phyloP scores from a whole-genome alignment of 495 filamentous ascomycete genomes.

The Neurospora sp. region DNA sequence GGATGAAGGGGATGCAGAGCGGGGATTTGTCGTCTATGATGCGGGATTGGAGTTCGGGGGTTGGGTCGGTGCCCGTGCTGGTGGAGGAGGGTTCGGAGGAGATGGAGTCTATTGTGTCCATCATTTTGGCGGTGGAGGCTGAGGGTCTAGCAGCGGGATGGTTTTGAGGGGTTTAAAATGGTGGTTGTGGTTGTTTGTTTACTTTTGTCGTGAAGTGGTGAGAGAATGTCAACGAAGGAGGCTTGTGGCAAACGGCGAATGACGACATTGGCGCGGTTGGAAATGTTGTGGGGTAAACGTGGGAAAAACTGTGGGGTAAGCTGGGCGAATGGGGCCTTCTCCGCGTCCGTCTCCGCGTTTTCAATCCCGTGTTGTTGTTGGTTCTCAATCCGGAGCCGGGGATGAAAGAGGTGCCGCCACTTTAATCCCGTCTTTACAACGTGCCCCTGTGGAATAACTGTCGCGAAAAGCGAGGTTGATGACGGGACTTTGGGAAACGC shows the following conservation, averaged over 20 bases:
- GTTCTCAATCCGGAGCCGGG: not conserved
- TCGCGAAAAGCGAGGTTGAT: not conserved
- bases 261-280: not conserved
- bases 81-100: constrained; percentile 1
- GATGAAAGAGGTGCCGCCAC: not conserved
- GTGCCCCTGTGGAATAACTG: not conserved
- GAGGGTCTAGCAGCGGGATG: too few species aligned
- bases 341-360: not conserved
- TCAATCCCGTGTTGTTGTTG: not conserved
- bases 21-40: constrained; percentile 79
- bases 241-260: not conserved
- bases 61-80: constrained; percentile 7
- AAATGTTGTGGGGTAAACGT: not conserved
- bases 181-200: not conserved
- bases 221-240: not conserved
- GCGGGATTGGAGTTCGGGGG: constrained; percentile 16
- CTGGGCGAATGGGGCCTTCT: not conserved
- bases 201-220: not conserved
- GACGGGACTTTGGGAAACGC: not conserved
- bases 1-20: constrained; percentile 76
- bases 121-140: too few species aligned
- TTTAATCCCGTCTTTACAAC: not conserved
- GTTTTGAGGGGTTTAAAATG: too few species aligned
- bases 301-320: not conserved
- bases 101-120: not conserved